Base-by-base conservation (phyloP, 257 asterid genomes). In the Apocynum venetum region DNA sequence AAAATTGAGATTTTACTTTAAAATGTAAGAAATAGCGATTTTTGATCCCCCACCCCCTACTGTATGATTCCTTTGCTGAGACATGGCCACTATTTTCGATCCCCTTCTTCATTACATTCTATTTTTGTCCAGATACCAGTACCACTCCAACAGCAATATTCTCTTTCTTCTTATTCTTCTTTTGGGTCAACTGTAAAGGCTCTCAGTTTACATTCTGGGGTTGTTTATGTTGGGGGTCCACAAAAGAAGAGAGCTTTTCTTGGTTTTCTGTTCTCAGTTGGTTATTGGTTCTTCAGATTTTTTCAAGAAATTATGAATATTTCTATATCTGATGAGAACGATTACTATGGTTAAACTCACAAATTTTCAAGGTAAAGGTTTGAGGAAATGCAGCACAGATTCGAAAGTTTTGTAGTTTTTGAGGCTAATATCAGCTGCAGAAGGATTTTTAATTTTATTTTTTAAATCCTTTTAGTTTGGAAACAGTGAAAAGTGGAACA, bases 271-370 rank as follows among this genome's bases (percentile, higher is more conserved):
- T 17, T 81, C 74, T 46, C 72, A 65, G 65, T 53, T 51, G 46
- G 57, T 67, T 65, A 41, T 69, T 77, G 48, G 56, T 51, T 80
- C 71, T 57, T 83, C 60, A n/a, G 80, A 73, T 77, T 76, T 75
- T 81, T 57, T 8, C 9, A 19, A 79, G 77, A 78, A 78, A 79
- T 67, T 3, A 89, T 90, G 94, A 89, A 77, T 60, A 17, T 81
- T 47, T 60, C 52, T 12, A 25, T 79, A 57, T 89, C 92, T 48
- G 81, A 87, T 79, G 95, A 90, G 83, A 91, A 89, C 88, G 84
- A 83, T 40, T 48, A 79, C 77, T 55, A 82, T 79, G 87, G 71
- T 82, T 79, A 88, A 87, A 76, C 81, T 85, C 60, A 71, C 87
- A 6, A 83, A 73, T 80, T 66, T 77, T 74, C 91, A 86, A 85